Conservation (phyloP, 805 yeast genomes). For the Lipomyces yamadae region DNA sequence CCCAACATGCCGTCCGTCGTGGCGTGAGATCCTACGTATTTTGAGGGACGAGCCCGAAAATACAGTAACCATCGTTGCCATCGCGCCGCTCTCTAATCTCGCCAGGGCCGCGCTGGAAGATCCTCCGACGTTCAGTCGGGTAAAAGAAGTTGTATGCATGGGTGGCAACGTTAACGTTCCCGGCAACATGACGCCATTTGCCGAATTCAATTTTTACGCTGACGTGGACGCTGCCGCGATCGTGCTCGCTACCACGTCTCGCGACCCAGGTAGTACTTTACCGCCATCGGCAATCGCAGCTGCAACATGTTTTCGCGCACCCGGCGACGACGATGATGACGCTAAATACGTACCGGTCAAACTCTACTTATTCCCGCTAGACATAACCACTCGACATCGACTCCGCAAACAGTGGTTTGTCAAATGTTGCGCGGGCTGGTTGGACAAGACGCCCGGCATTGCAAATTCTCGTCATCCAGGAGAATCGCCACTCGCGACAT, state of each 20-base stretch:
- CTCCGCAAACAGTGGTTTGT: conserved; percentile 36
- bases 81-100: conserved; percentile 51
- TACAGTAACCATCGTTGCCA: conserved; percentile 48
- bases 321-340: not conserved
- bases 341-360: conserved; percentile 39
- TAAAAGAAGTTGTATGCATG: conserved; percentile 48
- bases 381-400: conserved; percentile 46
- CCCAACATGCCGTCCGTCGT: conserved; percentile 43
- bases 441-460: conserved; percentile 1
- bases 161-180: conserved; percentile 48
- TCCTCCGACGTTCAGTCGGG: conserved; percentile 46
- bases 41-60: conserved; percentile 45
- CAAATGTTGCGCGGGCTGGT: conserved; percentile 24
- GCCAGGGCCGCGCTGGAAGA: conserved; percentile 50
- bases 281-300: conserved; percentile 39
- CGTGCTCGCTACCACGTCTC: conserved; percentile 46
- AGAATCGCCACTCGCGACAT: conserved; percentile 44
- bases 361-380: conserved; percentile 48
- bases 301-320: conserved; percentile 15
- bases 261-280: conserved; percentile 41
- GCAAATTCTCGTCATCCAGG: conserved; percentile 14
- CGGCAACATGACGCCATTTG: conserved; percentile 51
- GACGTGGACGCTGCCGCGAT: conserved; percentile 51
- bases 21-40: conserved; percentile 47
- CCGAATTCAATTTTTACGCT: conserved; percentile 51